Evolutionary conservation across 495 filamentous ascomycete genomes (phyloP).

Genomic region (Clohesyomyces aquaticus): DNA sequence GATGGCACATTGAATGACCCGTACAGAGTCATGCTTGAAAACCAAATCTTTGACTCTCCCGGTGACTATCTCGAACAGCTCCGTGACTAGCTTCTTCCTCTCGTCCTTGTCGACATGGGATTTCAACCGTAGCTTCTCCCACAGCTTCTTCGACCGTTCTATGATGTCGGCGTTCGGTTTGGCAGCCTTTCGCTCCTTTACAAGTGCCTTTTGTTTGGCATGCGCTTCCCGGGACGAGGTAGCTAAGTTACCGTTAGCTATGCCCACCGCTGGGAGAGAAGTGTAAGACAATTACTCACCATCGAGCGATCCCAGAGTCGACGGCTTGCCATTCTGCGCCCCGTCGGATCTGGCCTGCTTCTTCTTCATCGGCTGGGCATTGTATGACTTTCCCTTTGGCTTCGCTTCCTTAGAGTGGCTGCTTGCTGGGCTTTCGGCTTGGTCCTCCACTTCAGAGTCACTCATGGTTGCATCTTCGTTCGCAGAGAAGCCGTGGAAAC

Average conservation of each 20-base stretch:
- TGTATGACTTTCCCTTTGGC: no score
- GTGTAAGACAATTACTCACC: constrained; percentile 6
- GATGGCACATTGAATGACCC: constrained; percentile 92
- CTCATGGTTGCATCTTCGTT: constrained; percentile 10
- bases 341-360: no score
- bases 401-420: constrained; percentile 7
- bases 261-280: not conserved
- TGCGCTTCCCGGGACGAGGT: constrained; percentile 78
- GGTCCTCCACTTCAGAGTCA: constrained; percentile 2
- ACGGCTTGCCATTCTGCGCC: constrained; percentile 2
- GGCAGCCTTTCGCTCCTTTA: constrained; percentile 83
- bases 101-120: constrained; percentile 86
- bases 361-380: no score
- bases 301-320: constrained; percentile 17
- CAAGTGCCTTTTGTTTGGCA: constrained; percentile 85
- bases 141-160: constrained; percentile 89
- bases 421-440: not conserved
- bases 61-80: constrained; percentile 88
- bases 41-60: constrained; percentile 91
- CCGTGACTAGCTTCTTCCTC: constrained; percentile 79
- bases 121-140: constrained; percentile 90
- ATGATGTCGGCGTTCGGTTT: constrained; percentile 92
- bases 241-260: constrained; percentile 25
- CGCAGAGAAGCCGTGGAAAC: constrained; percentile 40
- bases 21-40: constrained; percentile 95